These are phyloP conservation scores for Torrubiellomyces zombiae DNA, from an alignment of 2,329 filamentous ascomycete genomes.

Conservation along the genomic window DNA sequence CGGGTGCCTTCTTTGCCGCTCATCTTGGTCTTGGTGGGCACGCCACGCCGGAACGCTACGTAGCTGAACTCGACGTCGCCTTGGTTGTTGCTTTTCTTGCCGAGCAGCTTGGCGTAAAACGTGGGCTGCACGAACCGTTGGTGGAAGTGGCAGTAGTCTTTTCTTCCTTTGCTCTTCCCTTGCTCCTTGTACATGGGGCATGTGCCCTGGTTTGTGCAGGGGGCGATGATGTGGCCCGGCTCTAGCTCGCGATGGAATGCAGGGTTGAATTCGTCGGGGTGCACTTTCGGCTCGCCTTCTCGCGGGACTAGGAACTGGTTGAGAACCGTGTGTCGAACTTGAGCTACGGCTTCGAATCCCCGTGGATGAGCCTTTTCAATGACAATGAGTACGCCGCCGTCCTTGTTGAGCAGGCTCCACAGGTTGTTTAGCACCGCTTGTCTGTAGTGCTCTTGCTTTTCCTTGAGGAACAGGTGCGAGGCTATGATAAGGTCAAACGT, in stretches of 20 bases:
- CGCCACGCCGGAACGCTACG: conserved; percentile 66
- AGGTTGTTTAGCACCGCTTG: conserved; percentile 72
- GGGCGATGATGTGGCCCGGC: conserved; percentile 47
- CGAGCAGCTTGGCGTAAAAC: conserved; percentile 65
- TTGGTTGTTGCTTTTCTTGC: conserved; percentile 55
- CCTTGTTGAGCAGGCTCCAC: conserved; percentile 69
- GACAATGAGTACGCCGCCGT: conserved; percentile 73
- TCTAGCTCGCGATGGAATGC: conserved; percentile 30
- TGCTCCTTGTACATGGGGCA: conserved; percentile 78
- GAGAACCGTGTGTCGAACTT: conserved; percentile 63
- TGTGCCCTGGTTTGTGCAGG: conserved; percentile 73
- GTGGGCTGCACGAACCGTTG: conserved; percentile 76
- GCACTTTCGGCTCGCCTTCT: conserved; percentile 17
- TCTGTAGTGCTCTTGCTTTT: conserved; percentile 60
- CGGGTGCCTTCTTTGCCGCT: conserved; percentile 42
- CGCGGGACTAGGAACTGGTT: conserved; percentile 50
- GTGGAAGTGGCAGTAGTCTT: conserved; percentile 80
- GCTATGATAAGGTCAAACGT: conserved; percentile 81
- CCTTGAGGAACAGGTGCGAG: conserved; percentile 62
- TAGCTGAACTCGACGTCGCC: conserved; percentile 90
- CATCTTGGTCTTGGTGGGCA: conserved; percentile 15
- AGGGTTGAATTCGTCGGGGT: conserved; percentile 22
- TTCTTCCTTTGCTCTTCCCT: conserved; percentile 56
- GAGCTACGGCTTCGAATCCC: conserved; percentile 83
- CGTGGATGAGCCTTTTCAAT: conserved; percentile 83